These are phyloP conservation scores for Lathyrus tuberosus DNA, from an alignment of 306 rosid species.

Conservation along the genomic window DNA sequence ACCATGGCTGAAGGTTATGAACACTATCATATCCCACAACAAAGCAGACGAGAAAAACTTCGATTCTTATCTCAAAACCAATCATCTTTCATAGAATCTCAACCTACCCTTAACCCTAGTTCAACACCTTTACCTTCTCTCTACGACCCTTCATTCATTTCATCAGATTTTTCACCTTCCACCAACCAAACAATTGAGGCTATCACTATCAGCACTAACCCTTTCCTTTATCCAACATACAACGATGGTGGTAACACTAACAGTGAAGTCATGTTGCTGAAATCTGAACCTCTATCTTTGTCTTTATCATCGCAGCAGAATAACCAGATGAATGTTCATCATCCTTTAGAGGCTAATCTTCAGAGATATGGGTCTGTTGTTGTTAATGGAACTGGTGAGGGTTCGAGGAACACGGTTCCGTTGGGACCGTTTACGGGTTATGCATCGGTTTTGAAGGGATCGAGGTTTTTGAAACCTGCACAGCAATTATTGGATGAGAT, in stretches of 20 bases:
- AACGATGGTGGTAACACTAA: conserved; percentile 14
- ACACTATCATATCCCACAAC: conserved; percentile 79
- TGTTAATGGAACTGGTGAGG: not conserved
- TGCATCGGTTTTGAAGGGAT: conserved; percentile 70
- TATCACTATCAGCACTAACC: conserved; percentile 44
- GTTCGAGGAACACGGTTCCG: conserved; percentile 48
- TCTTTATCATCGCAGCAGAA: conserved; percentile 57
- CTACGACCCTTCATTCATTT: conserved; percentile 57
- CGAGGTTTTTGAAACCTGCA: conserved; percentile 77
- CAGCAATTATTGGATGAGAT: conserved; percentile 73
- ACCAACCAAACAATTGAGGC: conserved; percentile 36
- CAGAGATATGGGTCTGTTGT: conserved; percentile 49
- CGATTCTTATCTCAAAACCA: conserved; percentile 46
- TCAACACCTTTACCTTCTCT: conserved; percentile 43
- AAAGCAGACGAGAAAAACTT: conserved; percentile 82
- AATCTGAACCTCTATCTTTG: conserved; percentile 72
- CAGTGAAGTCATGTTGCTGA: conserved; percentile 36
- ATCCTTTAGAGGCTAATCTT: conserved; percentile 42
- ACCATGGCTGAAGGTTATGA: conserved; percentile 78
- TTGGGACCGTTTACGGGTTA: conserved; percentile 75
- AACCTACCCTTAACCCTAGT: conserved; percentile 27
- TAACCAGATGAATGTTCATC: conserved; percentile 7
- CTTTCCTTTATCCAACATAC: conserved; percentile 36
- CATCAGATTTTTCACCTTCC: conserved; percentile 36
- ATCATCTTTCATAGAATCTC: conserved; percentile 34